Evolutionary conservation across 257 asterid species (phyloP).

Genomic region (Solanum okadae): DNA sequence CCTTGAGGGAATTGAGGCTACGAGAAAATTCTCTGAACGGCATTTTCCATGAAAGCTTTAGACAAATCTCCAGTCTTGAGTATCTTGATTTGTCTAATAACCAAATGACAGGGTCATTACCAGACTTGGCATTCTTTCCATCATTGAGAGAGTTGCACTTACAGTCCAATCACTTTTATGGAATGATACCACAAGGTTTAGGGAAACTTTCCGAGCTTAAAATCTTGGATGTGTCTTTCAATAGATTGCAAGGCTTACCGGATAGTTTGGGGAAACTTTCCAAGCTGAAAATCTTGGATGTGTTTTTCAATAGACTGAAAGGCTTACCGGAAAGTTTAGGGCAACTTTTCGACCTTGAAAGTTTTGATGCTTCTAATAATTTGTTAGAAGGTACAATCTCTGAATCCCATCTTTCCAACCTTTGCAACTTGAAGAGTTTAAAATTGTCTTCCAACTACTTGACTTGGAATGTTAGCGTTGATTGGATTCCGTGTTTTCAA

Average conservation of each 20-base stretch:
- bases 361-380: conserved; percentile 8
- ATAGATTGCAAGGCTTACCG: neutral
- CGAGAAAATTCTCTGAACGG: neutral
- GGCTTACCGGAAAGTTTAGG: conserved; percentile 3
- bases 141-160: neutral
- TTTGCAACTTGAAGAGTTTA: conserved; percentile 3
- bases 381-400: conserved; percentile 15
- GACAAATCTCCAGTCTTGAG: neutral
- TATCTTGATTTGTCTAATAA: neutral
- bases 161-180: neutral
- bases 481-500: conserved; percentile 21
- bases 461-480: neutral
- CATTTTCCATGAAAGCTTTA: neutral
- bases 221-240: neutral
- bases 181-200: neutral
- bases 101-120: neutral
- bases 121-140: neutral
- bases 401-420: conserved; percentile 12
- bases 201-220: neutral
- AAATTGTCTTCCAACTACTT: conserved; percentile 17
- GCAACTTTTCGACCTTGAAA: conserved; percentile 9
- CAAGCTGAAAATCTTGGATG: neutral
- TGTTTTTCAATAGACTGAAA: neutral
- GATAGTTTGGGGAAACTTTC: neutral
- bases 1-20: neutral